phyloP scores from a whole-genome alignment of 2,329 filamentous ascomycete genomes.

The Cephalotrichum gorgonifer region DNA sequence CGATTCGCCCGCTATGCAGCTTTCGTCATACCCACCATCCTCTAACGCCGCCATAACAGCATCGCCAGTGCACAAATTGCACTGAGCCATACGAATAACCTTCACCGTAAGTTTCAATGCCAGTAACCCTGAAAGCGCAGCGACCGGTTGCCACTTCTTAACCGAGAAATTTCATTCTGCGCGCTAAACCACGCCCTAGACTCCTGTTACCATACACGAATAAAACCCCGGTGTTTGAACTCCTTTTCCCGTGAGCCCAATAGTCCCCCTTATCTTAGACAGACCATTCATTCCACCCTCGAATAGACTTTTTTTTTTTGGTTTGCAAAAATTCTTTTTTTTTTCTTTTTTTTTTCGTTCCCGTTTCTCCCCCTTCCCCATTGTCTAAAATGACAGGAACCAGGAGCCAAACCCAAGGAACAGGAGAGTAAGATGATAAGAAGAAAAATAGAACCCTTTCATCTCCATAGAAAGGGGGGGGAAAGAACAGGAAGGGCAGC shows the following conservation, averaged over 20 bases:
- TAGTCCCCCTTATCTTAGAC: not conserved
- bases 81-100: too few relatives aligned
- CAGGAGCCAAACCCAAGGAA: not conserved
- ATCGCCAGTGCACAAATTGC: too few relatives aligned
- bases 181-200: not conserved
- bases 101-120: too few relatives aligned
- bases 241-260: not conserved
- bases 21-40: too few relatives aligned
- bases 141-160: not conserved
- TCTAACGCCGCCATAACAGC: too few relatives aligned
- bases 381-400: not conserved
- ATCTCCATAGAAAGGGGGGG: too few relatives aligned
- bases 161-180: not conserved
- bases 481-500: too few relatives aligned
- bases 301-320: not conserved
- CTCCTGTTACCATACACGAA: not conserved
- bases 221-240: not conserved
- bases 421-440: not conserved
- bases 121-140: not conserved
- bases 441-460: too few relatives aligned
- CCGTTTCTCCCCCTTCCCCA: not conserved
- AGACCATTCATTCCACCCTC: not conserved
- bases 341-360: not conserved
- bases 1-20: too few relatives aligned
- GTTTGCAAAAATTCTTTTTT: not conserved